Conservation (phyloP, 1,284 basidiomycete genomes). For the Erythrobasidium hasegawianum region DNA sequence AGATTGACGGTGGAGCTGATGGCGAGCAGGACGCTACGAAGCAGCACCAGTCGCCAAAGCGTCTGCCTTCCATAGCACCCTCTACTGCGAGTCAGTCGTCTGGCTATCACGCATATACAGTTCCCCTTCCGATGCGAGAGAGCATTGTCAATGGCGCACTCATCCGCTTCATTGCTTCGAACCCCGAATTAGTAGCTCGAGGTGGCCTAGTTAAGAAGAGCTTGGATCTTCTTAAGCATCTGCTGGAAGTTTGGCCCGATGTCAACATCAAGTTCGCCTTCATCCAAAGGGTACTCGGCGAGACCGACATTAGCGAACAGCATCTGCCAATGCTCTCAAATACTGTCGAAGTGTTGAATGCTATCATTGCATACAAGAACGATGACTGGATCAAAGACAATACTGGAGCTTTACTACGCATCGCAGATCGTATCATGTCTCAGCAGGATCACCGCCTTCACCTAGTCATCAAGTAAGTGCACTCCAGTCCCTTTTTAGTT, state of each 20-base stretch:
- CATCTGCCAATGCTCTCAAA: constrained; percentile 69
- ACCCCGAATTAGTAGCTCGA: constrained; percentile 64
- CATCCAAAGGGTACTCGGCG: constrained; percentile 68
- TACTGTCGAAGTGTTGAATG: constrained; percentile 82
- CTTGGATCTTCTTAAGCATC: constrained; percentile 71
- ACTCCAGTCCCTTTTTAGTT: too few species aligned
- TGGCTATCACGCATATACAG: constrained; percentile 36
- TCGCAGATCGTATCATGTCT: constrained; percentile 59
- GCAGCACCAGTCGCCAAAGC: constrained; percentile 13
- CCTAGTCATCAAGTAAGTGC: constrained; percentile 21
- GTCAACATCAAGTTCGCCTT: constrained; percentile 87
- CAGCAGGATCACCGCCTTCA: constrained; percentile 64
- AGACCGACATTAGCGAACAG: constrained; percentile 70
- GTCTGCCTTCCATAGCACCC: constrained; percentile 49
- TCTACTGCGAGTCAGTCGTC: constrained; percentile 46
- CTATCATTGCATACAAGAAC: constrained; percentile 76
- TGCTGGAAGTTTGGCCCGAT: constrained; percentile 86
- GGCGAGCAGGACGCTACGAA: constrained; percentile 20
- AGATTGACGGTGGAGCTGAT: constrained; percentile 47
- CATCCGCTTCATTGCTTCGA: constrained; percentile 74
- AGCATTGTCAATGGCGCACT: constrained; percentile 83
- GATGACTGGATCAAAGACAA: constrained; percentile 79
- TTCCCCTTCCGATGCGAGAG: constrained; percentile 73
- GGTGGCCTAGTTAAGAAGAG: constrained; percentile 70
- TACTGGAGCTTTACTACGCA: constrained; percentile 72